A percentile compares a stretch with the other conserved stretches of the same genome.
These are phyloP conservation scores for Aspergillus panamensis DNA, from an alignment of 495 filamentous ascomycete genomes.

Conservation along the genomic window DNA sequence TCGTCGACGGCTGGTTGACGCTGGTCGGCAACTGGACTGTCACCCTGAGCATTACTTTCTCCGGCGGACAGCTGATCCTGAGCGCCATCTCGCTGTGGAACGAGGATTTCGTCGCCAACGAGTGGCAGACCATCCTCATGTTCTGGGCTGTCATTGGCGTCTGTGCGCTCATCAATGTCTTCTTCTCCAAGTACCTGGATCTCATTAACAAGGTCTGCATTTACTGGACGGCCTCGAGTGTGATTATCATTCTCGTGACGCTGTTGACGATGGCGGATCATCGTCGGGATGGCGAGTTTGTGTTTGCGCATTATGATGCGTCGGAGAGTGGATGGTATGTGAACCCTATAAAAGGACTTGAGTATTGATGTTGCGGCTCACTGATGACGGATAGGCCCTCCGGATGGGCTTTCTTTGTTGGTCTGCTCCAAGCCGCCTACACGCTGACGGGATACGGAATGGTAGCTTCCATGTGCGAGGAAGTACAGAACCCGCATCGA, in stretches of 20 bases:
- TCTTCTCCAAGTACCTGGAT: conserved; percentile 54
- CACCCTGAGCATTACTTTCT: conserved; percentile 47
- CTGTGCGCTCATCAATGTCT: conserved; percentile 56
- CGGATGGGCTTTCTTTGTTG: conserved; percentile 61
- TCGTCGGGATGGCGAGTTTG: conserved; percentile 51
- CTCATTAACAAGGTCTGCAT: conserved; percentile 67
- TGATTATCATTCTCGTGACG: conserved; percentile 58
- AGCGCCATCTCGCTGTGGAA: conserved; percentile 59
- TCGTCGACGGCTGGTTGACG: conserved; percentile 73
- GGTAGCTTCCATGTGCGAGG: conserved; percentile 58
- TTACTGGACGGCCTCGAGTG: conserved; percentile 60
- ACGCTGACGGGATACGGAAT: conserved; percentile 58
- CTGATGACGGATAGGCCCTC: conserved; percentile 38
- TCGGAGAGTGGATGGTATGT: conserved; percentile 53
- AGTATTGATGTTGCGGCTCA: neutral
- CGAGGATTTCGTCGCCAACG: conserved; percentile 57
- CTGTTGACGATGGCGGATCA: conserved; percentile 56
- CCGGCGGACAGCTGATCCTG: conserved; percentile 58
- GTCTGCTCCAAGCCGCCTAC: conserved; percentile 58
- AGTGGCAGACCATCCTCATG: conserved; percentile 60
- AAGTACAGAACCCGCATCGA: conserved; percentile 65
- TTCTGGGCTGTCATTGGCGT: conserved; percentile 63
- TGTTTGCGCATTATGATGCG: conserved; percentile 61
- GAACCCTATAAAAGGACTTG: conserved; percentile 6
- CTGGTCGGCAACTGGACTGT: conserved; percentile 66